Conservation (phyloP, 768 basidiomycete species). For the Termitomyces sp. region DNA sequence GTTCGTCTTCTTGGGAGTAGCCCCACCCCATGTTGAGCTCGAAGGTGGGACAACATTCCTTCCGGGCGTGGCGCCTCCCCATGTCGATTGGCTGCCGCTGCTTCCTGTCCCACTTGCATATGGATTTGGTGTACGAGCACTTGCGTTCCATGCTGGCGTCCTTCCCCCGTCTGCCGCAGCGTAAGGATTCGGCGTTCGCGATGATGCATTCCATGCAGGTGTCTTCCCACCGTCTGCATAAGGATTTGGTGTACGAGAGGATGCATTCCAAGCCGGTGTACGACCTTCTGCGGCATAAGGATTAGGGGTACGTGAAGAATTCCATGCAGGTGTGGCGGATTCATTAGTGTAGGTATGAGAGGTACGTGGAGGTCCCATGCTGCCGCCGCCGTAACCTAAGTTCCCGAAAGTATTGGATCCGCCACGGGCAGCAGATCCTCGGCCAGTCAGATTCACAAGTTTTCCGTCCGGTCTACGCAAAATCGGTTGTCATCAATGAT, state of each 20-base stretch:
- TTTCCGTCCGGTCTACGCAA: conserved; percentile 50
- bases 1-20: conserved; percentile 33
- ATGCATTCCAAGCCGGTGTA: conserved; percentile 52
- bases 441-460: conserved; percentile 42
- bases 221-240: conserved; percentile 59
- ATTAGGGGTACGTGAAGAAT: conserved; percentile 57
- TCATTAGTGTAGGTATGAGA: conserved; percentile 31
- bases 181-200: conserved; percentile 68
- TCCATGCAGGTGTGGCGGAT: conserved; percentile 18
- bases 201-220: conserved; percentile 58
- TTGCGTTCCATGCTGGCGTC: conserved; percentile 65
- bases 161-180: conserved; percentile 52
- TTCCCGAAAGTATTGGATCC: conserved; percentile 10
- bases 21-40: conserved; percentile 34
- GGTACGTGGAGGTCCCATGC: conserved; percentile 18
- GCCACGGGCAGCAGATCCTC: conserved; percentile 7
- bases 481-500: not conserved
- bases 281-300: conserved; percentile 54
- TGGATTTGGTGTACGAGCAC: conserved; percentile 67
- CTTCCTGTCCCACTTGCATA: conserved; percentile 43
- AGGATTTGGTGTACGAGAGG: conserved; percentile 65
- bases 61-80: conserved; percentile 26
- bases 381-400: conserved; percentile 6
- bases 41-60: conserved; percentile 12
- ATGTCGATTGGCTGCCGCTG: conserved; percentile 41